Base-by-base conservation (phyloP, 345 rosid genomes). In the Arabis hirsuta region DNA sequence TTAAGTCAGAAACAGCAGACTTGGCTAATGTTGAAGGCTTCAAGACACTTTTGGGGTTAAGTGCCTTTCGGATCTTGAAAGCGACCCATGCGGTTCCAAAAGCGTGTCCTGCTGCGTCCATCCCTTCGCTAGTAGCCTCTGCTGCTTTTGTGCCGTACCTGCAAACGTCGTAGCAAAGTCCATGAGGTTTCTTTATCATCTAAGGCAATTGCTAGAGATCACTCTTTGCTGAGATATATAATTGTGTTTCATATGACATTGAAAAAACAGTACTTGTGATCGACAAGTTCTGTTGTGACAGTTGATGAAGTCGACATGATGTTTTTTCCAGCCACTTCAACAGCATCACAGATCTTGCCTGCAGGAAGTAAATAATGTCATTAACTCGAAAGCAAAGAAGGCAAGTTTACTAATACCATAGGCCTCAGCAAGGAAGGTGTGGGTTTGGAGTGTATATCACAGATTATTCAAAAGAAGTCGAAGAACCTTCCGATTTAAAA, bases 41-140 rank as follows among this genome's bases (percentile, higher is more conserved):
- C 55, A 90, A 24, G 31, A 82, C 90, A 63, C 86, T 87, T 74
- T 85, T 89, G 0, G 96, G 98, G 71, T 90, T 90, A 27, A 93
- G 67, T 41, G 96, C 96, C 75, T 87, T 88, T 24, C 96, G 81
- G 68, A 94, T 83, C 88, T 94, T 94, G 74, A 94, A 90, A 66
- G 89, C 96, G 19, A 87, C 90, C 96, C 96, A 91, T n/a, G 97
- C 98, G 22, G 91, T 83, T 67, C 97, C 97, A 22, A 94, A 50
- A 3, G 89, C 97, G 62, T 88, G 91, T 42, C 98, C 98, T 22
- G 98, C 97, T 20, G 98, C 96, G 53, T 74, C 89, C 29, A 94
- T 82, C 27, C 97, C 96, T 73, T 82, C 88, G 9, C 81, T 82
- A 19, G 96, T 90, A 4, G 72, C 96, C 65, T 82, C 61, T 8